Conservation (phyloP, 2,329 filamentous ascomycete species). For the Xylariaceae sp. region DNA sequence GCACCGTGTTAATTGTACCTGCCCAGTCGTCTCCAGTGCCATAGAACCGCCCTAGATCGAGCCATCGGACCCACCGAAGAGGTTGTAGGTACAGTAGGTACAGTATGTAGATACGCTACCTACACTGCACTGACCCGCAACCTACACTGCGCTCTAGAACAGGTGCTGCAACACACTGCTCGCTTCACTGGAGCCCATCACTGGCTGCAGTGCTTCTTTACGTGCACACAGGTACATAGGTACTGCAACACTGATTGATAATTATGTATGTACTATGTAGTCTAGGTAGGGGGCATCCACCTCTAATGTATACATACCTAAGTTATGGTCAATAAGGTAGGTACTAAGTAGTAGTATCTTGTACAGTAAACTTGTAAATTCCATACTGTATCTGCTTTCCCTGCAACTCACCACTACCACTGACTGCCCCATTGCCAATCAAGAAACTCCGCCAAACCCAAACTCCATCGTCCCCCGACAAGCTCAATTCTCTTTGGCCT, state of each 20-base stretch:
- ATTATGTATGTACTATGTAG: not conserved
- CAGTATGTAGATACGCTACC: no score
- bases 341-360: no score
- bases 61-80: conserved; percentile 28
- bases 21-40: not conserved
- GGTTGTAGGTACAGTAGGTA: no score
- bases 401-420: no score
- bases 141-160: conserved; percentile 3
- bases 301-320: no score
- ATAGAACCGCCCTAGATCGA: conserved; percentile 18
- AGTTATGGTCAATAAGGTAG: no score
- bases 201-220: conserved; percentile 11
- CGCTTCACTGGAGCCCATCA: conserved; percentile 11
- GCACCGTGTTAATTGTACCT: conserved; percentile 22
- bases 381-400: conserved; percentile 4
- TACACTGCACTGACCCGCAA: conserved; percentile 2
- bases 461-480: conserved; percentile 9
- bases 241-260: no score
- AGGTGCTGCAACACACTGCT: conserved; percentile 15
- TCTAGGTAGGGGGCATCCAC: no score
- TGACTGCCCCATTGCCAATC: conserved; percentile 24
- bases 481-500: conserved; percentile 23
- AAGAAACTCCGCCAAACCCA: conserved; percentile 28
- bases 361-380: not conserved
- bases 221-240: conserved; percentile 1